These are phyloP conservation scores for Blastobotrys petasosporus DNA, from an alignment of 1,139 yeast genomes.

Conservation along the genomic window DNA sequence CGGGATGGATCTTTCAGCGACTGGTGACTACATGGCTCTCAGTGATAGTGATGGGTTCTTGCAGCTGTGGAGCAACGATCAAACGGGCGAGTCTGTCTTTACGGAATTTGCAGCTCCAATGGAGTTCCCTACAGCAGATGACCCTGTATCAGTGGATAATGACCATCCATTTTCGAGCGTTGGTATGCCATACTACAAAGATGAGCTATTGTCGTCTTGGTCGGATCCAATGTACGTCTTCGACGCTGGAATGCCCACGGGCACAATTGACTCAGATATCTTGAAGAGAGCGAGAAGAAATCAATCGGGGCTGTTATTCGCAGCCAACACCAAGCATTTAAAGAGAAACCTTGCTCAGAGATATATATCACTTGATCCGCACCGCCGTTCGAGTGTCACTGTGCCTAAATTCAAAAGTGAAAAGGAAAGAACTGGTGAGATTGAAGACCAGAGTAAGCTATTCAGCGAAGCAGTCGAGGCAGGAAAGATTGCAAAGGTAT, in stretches of 20 bases:
- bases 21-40: conserved; percentile 74
- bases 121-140: conserved; percentile 44
- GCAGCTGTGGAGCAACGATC: conserved; percentile 57
- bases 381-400: conserved; percentile 29
- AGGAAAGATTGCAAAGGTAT: conserved; percentile 57
- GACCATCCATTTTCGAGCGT: conserved; percentile 49
- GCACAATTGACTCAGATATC: conserved; percentile 30
- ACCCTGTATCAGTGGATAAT: conserved; percentile 35
- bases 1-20: conserved; percentile 61
- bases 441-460: conserved; percentile 21
- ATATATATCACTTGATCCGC: conserved; percentile 42
- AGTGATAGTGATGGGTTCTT: conserved; percentile 59
- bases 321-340: conserved; percentile 49
- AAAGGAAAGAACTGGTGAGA: conserved; percentile 35
- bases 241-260: conserved; percentile 32
- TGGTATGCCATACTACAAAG: conserved; percentile 86
- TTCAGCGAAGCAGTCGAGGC: conserved; percentile 25
- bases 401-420: conserved; percentile 74
- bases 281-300: conserved; percentile 26
- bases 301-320: conserved; percentile 25
- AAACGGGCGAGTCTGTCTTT: conserved; percentile 33
- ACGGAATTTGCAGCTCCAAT: conserved; percentile 45
- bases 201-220: conserved; percentile 75
- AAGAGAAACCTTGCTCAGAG: conserved; percentile 34
- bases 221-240: conserved; percentile 25